Base-by-base conservation (phyloP, 2,329 filamentous ascomycete species). In the Monilinia fructigena region DNA sequence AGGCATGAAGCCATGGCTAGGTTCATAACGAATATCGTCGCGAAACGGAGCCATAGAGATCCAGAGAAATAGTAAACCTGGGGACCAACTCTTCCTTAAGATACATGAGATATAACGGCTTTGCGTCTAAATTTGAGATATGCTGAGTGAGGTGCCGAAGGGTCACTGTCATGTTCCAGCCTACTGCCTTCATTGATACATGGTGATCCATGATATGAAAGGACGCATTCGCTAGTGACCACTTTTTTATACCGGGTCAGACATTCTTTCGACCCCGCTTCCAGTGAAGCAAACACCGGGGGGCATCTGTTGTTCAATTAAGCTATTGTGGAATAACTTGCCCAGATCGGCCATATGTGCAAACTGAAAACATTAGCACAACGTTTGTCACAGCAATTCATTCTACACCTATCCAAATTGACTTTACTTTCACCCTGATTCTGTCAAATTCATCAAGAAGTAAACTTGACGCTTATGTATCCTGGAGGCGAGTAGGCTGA, bases 91-190 rank as follows among this genome's bases (percentile, higher is more conserved):
- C 26, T n/a, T 59, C 6, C 31, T 35, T 35, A 35, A 35, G 31
- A 35, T 35, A 35, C 5, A 35, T 6, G 31, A 5, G 31, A 59
- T 31, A 48, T 11, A 60, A 23, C 28, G 56, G 8, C 55, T 23
- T 48, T 48, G 56, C 26, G 12, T 60, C 12, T 35, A 38, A 38
- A 60, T n/a, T 48, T 23, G 31, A 4, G 31, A 35, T 35, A 35
- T 6, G 52, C 4, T 11, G 26, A 48, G 26, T 31, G 26, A 48
- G 26, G 26, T 31, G 45, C 28, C 20, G 26, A 48, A 35, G 5
- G 26, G 26, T 59, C 26, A 47, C 23, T 59, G 55, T 40, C 40
- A 59, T 59, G 42, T 59, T 59, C 56, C 42, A 48, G 56, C 42
- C 42, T 35, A 16, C 40, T 45, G 23, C 23, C 26, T 59, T 48